Base-by-base conservation (phyloP, 2,329 filamentous ascomycete genomes). In the Pestalotiopsis sp. region DNA sequence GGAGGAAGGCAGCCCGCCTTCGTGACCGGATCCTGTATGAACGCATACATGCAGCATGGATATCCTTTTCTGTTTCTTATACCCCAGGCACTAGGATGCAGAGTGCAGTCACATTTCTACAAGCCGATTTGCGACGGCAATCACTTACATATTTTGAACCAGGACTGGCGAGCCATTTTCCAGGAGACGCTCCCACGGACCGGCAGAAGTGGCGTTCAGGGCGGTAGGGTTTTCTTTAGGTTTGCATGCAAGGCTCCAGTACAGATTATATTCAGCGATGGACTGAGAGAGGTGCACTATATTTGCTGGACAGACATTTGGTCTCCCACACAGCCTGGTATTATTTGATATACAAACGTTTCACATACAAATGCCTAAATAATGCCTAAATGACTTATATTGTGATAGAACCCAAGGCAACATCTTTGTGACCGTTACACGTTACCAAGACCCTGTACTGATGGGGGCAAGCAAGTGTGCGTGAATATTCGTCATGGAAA, bases 1-100 rank as follows among this genome's bases (percentile, higher is more conserved):
- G 73, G 79, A 83, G 57, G 84, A 84, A 66, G 41, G 74, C 57
- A 73, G 70, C 56, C 69, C 70, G 40, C 72, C 65, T 20, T 72
- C 41, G 68, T 65, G 49, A 66, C 25, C 17, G 25, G 49, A 63
- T 41, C 27, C 41, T 66, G n/a, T 70, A n/a, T 36, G 27, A 40
- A 20, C 36, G 27, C 20, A 20, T 62, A 62, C 27, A 20, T 41
- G 17, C 59, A 36, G 14, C 59, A 36, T 40, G n/a, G 27, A 12
- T 59, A 38, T 68, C 65, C 65, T 67, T 62, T 70, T 70, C 56
- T 23, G 20, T 62, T 69, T 66, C 68, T 70, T 68, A 40, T 40
- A 62, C 57, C 57, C 57, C 57, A 59, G 63, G 58, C 66, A 69
- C 68, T 62, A 17, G 64, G 14, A 13, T 36, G 23, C 27, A 27